Conservation (phyloP, 2,329 filamentous ascomycete genomes). For the Rhynchosporium graminicola region DNA sequence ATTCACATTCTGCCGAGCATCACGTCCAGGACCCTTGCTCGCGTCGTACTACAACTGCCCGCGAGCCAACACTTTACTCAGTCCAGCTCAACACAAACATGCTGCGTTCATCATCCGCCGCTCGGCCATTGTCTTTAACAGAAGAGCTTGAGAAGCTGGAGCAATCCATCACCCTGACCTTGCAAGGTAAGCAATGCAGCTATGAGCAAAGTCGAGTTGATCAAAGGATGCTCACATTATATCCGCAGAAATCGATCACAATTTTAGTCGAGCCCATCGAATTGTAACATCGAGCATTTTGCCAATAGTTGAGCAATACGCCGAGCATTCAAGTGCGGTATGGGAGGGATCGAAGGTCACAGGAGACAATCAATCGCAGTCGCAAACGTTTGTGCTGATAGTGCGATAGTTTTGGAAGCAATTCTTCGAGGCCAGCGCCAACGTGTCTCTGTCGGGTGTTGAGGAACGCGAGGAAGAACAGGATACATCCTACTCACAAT, state of each 20-base stretch:
- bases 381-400: constrained; percentile 23
- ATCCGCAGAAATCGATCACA: constrained; percentile 86
- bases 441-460: constrained; percentile 93
- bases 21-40: too few relatives aligned
- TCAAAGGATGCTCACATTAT: not conserved
- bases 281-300: constrained; percentile 94
- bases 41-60: too few relatives aligned
- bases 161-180: constrained; percentile 91
- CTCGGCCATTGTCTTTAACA: constrained; percentile 71
- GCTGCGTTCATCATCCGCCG: constrained; percentile 44
- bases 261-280: constrained; percentile 94
- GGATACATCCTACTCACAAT: constrained; percentile 45
- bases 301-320: constrained; percentile 92
- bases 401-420: constrained; percentile 90
- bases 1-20: too few relatives aligned
- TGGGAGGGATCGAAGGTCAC: constrained; percentile 94
- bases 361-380: not conserved
- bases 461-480: constrained; percentile 72
- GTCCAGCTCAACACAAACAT: constrained; percentile 24
- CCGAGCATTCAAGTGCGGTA: constrained; percentile 87
- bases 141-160: constrained; percentile 96
- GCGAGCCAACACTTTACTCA: not conserved
- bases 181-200: constrained; percentile 70
- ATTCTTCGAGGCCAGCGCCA: constrained; percentile 98
- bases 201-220: not conserved